Percentiles rank a stretch among this genome's conserved stretches.
phyloP scores from a whole-genome alignment of 148 eudicot genomes.

The Persicaria tinctoria region DNA sequence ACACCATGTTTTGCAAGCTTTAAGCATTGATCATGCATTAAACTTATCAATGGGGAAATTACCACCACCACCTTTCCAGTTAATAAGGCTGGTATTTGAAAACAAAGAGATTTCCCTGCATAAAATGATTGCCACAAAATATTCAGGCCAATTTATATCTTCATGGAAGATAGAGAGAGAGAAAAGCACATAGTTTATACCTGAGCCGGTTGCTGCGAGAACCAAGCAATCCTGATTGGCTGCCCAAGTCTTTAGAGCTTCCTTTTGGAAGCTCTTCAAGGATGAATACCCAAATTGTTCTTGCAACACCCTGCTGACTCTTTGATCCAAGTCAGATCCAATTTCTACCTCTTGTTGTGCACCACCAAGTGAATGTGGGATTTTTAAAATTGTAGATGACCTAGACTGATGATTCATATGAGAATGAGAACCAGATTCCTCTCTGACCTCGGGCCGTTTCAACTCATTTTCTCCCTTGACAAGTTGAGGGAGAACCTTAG shows the following conservation, averaged over 20 bases:
- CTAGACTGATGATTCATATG: constrained; percentile 12
- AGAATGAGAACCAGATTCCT: not conserved
- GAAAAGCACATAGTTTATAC: constrained; percentile 27
- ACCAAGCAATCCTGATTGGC: constrained; percentile 71
- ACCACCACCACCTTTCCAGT: constrained; percentile 90
- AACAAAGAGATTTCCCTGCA: constrained; percentile 92
- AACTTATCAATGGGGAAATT: constrained; percentile 89
- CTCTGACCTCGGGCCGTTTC: not conserved
- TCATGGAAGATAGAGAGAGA: not conserved
- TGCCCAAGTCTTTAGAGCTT: constrained; percentile 70
- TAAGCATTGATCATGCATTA: constrained; percentile 97
- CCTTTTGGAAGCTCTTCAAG: constrained; percentile 77
- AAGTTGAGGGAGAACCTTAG: constrained; percentile 13
- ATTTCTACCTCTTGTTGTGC: constrained; percentile 28
- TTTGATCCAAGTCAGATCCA: constrained; percentile 51
- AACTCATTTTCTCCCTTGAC: constrained; percentile 15
- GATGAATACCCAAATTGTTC: constrained; percentile 67
- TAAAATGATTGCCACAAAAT: constrained; percentile 7
- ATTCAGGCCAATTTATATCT: not conserved
- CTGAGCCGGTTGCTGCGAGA: constrained; percentile 98
- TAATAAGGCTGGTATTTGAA: constrained; percentile 83
- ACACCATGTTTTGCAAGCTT: constrained; percentile 82
- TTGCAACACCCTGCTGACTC: constrained; percentile 40
- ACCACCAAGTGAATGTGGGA: constrained; percentile 8
- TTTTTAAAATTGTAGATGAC: constrained; percentile 5